Evolutionary conservation across 2,329 filamentous ascomycete genomes (phyloP).

Genomic region (Helminthosporium solani): DNA sequence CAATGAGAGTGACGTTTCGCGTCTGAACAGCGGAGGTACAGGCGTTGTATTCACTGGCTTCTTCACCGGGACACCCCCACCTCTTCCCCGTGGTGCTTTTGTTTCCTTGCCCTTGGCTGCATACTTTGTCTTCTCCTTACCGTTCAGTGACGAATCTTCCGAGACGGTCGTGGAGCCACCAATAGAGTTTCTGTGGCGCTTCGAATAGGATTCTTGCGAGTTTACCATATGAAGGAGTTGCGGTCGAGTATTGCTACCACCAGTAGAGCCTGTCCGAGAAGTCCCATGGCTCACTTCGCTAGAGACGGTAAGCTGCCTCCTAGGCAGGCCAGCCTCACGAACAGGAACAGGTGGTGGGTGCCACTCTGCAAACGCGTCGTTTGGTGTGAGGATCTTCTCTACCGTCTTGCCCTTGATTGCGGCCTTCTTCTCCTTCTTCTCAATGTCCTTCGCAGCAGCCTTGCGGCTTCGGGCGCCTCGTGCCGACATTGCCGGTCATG

Average conservation of each 20-base stretch:
- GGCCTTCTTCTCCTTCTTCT: conserved; percentile 43
- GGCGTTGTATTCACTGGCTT: conserved; percentile 17
- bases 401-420: conserved; percentile 30
- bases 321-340: conserved; percentile 19
- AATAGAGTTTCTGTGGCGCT: conserved; percentile 19
- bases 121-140: conserved; percentile 37
- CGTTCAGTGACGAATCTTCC: conserved; percentile 24
- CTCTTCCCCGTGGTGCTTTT: conserved; percentile 40
- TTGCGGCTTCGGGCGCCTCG: conserved; percentile 44
- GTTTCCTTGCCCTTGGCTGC: conserved; percentile 40
- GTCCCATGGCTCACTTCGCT: conserved; percentile 30
- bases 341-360: conserved; percentile 16
- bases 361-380: conserved; percentile 35
- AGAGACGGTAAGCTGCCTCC: conserved; percentile 31
- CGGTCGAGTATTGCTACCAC: conserved; percentile 20
- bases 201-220: conserved; percentile 24
- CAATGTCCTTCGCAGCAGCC: conserved; percentile 42
- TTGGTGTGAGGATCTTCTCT: conserved; percentile 21
- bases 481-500: conserved; percentile 36
- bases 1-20: conserved; percentile 26
- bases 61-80: conserved; percentile 43
- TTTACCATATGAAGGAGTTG: conserved; percentile 23
- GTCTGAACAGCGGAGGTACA: conserved; percentile 19
- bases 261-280: conserved; percentile 32
- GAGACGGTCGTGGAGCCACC: conserved; percentile 29